These are phyloP conservation scores for Arthrobotrys sphaeroides DNA, from an alignment of 2,329 filamentous ascomycete genomes.

Conservation along the genomic window DNA sequence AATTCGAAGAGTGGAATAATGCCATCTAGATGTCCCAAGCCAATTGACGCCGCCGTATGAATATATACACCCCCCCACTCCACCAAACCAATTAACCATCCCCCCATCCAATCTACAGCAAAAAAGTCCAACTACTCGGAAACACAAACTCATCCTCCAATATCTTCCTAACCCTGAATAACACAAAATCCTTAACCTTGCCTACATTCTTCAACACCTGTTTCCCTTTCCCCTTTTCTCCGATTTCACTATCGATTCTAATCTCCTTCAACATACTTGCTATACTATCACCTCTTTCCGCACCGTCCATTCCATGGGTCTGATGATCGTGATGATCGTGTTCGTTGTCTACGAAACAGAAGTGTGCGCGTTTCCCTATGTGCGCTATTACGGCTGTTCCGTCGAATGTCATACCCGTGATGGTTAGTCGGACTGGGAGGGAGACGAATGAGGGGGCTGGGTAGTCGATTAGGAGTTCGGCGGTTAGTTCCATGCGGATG, in stretches of 20 bases:
- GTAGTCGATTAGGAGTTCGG: conserved; percentile 95
- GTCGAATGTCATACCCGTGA: conserved; percentile 94
- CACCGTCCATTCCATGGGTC: conserved; percentile 59
- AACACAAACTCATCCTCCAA: conserved; percentile 99
- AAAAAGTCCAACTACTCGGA: conserved; percentile 97
- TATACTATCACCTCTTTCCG: conserved; percentile 65
- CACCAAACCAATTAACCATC: not conserved
- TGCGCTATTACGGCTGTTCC: conserved; percentile 91
- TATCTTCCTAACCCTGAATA: conserved; percentile 94
- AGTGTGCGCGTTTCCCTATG: conserved; percentile 87
- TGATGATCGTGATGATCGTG: conserved; percentile 68
- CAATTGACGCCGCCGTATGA: conserved; percentile 3
- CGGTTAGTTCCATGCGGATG: conserved; percentile 85
- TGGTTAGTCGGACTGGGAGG: conserved; percentile 91
- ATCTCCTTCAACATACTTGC: conserved; percentile 90
- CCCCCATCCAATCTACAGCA: conserved; percentile 70
- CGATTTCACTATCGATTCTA: conserved; percentile 96
- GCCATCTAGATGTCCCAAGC: not conserved
- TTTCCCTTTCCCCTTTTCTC: conserved; percentile 86
- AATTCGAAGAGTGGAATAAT: conserved; percentile 5
- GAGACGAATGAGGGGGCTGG: conserved; percentile 98
- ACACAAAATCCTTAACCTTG: conserved; percentile 96
- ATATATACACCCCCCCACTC: not conserved
- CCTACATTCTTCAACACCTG: conserved; percentile 98
- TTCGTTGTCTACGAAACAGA: conserved; percentile 95